phyloP scores from a whole-genome alignment of 257 asterid species.

The Salvia rosmarinus region DNA sequence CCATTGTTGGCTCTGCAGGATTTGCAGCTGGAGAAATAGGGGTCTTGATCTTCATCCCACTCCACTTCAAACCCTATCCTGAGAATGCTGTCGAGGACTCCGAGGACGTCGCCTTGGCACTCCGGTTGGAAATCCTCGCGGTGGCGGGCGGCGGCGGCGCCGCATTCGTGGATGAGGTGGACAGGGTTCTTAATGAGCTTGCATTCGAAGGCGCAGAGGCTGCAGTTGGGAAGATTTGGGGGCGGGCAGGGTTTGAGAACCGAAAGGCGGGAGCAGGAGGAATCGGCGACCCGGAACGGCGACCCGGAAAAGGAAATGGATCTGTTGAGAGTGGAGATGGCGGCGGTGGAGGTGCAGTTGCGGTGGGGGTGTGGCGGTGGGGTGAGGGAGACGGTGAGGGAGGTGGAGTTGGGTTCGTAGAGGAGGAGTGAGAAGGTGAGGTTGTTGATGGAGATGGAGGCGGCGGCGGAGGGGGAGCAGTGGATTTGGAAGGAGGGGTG shows the following conservation, averaged over 20 bases:
- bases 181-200: constrained; percentile 64
- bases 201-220: constrained; percentile 72
- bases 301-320: constrained; percentile 68
- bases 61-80: constrained; percentile 70
- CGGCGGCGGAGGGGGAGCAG: constrained; percentile 51
- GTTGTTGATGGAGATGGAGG: constrained; percentile 65
- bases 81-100: constrained; percentile 64
- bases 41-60: constrained; percentile 78
- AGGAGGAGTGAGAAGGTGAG: constrained; percentile 56
- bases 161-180: constrained; percentile 66
- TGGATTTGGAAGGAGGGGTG: constrained; percentile 87
- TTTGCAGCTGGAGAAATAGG: constrained; percentile 65
- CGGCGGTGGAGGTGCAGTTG: constrained; percentile 52
- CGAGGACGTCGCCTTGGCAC: constrained; percentile 80
- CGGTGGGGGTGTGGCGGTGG: constrained; percentile 26
- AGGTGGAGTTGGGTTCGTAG: constrained; percentile 62
- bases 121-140: constrained; percentile 58
- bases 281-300: constrained; percentile 75
- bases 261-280: constrained; percentile 80
- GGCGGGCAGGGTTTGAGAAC: constrained; percentile 70
- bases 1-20: constrained; percentile 59
- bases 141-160: constrained; percentile 55
- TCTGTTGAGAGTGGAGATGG: too few species aligned
- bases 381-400: constrained; percentile 59
- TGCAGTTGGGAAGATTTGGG: constrained; percentile 70